Base-by-base conservation (phyloP, 306 rosid species). In the Albizia julibrissin region DNA sequence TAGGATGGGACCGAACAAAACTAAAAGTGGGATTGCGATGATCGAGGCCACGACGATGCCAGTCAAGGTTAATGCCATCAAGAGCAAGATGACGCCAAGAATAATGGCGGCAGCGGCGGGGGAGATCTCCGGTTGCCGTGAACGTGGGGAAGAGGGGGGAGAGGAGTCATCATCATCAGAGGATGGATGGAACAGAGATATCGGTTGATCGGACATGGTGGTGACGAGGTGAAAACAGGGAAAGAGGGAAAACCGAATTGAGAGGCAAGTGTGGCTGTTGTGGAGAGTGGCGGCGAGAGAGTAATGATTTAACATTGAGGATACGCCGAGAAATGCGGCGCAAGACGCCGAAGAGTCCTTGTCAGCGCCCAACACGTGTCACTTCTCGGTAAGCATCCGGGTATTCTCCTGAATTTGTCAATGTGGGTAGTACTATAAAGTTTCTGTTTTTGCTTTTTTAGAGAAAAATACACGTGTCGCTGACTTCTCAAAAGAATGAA, bases 1-100 rank as follows among this genome's bases (percentile, higher is more conserved):
- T 3, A 91, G 70, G 69, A 89, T 80, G 2, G 93, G 95, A 43
- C 91, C 87, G 72, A 88, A 91, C 70, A 89, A 43, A 81, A 91
- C 86, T 13, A 89, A 52, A 69, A 89, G 80, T 10, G 95, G 93
- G 19, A 91, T 88, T 76, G 88, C 86, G 54, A 85, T 29, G 89
- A 88, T 66, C 76, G 88, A 75, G 1, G 85, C 86, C 37, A 88
- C 88, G 80, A 89, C 86, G 19, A 91, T 88, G 8, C 88, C 89
- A 29, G 88, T 89, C 42, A 89, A 84, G 52, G 85, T 82, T 52
- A 88, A 65, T 6, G 84, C 89, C 18, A 89, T 82, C 33, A 91
- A 42, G 87, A 85, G 64, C 77, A 89, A 78, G 64, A 91, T 87
- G n/a, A 89, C 10, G 34, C 82, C 66, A 37, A 91, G 93, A 67